A percentile compares a stretch with the other conserved stretches of the same genome.
These are phyloP conservation scores for Nymphaea colorata DNA, from an alignment of 164 flowering plant genomes.

Conservation along the genomic window DNA sequence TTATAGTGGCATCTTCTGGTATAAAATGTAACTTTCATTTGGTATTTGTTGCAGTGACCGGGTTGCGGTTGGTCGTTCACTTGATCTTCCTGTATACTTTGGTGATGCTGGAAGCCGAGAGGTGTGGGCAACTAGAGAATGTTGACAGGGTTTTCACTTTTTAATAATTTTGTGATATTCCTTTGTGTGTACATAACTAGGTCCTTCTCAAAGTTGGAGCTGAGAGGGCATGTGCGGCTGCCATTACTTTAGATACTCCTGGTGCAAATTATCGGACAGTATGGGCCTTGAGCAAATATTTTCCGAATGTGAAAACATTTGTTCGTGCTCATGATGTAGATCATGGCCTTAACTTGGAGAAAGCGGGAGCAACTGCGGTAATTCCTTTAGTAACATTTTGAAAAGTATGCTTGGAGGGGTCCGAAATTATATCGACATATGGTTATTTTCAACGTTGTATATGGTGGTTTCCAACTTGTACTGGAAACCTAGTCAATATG, in stretches of 20 bases:
- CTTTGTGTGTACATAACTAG: slow-evolving; percentile 19
- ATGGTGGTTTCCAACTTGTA: neutral
- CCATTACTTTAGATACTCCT: slow-evolving; percentile 85
- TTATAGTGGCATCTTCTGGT: neutral
- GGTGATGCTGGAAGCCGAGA: slow-evolving; percentile 99
- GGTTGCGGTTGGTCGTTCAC: slow-evolving; percentile 91
- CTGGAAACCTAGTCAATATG: neutral
- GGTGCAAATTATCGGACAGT: slow-evolving; percentile 99
- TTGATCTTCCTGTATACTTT: slow-evolving; percentile 96
- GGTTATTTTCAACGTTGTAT: neutral
- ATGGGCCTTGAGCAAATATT: slow-evolving; percentile 97
- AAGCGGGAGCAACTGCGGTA: slow-evolving; percentile 99
- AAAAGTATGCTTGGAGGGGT: neutral
- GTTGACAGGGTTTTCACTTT: neutral
- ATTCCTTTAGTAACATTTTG: slow-evolving; percentile 1
- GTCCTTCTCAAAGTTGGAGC: slow-evolving; percentile 98
- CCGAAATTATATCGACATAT: neutral
- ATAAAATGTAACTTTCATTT: neutral
- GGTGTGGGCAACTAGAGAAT: slow-evolving; percentile 27
- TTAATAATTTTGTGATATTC: neutral
- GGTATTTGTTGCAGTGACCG: slow-evolving; percentile 58
- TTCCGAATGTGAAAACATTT: slow-evolving; percentile 95
- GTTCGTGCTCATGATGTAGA: slow-evolving; percentile 99
- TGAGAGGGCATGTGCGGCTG: slow-evolving; percentile 99
- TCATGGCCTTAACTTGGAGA: slow-evolving; percentile 96